Conservation (phyloP, 2,329 filamentous ascomycete genomes). For the Xylariaceae sp. region DNA sequence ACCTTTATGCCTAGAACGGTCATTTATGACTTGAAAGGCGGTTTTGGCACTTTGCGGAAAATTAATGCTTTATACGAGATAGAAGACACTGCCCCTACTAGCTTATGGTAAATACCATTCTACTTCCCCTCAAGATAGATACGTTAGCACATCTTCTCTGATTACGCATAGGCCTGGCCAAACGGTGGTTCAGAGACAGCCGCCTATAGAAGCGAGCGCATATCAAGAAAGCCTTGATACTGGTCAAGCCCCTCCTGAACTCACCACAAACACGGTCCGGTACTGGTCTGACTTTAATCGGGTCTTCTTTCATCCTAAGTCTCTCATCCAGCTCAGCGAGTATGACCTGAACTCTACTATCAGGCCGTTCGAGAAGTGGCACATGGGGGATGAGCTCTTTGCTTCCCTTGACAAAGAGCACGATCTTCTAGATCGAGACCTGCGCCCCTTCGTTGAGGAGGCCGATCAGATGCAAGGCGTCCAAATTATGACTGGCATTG, state of each 20-base stretch:
- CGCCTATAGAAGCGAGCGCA: constrained; percentile 67
- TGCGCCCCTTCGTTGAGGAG: constrained; percentile 87
- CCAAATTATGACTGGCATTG: constrained; percentile 71
- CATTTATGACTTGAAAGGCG: constrained; percentile 93
- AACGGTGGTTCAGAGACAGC: constrained; percentile 68
- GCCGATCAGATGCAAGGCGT: constrained; percentile 90
- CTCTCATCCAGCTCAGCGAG: constrained; percentile 83
- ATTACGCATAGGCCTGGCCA: constrained; percentile 59
- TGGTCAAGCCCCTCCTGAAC: constrained; percentile 63
- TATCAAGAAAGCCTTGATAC: constrained; percentile 82
- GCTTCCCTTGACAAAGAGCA: constrained; percentile 73
- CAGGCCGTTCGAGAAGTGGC: constrained; percentile 81
- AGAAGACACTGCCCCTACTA: constrained; percentile 37
- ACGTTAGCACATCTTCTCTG: neutral
- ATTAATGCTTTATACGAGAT: constrained; percentile 85
- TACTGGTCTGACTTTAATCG: constrained; percentile 98
- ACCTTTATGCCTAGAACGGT: constrained; percentile 91
- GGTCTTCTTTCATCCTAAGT: constrained; percentile 88
- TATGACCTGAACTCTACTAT: constrained; percentile 80
- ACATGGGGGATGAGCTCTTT: constrained; percentile 75
- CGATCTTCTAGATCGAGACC: constrained; percentile 86
- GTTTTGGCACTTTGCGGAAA: constrained; percentile 85
- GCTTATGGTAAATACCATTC: constrained; percentile 42
- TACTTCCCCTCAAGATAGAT: constrained; percentile 5
- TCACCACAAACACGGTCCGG: constrained; percentile 73